Conservation (phyloP, 371 early-diverging fungal genomes). For the Saksenaea oblongispora region DNA sequence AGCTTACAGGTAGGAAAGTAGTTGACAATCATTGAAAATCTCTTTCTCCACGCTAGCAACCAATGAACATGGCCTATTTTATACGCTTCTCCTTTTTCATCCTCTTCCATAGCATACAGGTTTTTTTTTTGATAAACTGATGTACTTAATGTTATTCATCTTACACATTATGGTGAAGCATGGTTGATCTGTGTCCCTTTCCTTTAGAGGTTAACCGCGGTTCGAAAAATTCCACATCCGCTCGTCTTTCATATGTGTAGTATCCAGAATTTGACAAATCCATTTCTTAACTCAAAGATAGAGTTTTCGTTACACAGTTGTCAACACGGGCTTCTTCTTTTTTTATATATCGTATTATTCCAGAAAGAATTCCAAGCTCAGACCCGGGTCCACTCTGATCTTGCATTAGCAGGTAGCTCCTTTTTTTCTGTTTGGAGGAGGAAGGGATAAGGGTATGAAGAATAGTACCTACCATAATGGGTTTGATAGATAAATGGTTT, state of each 20-base stretch:
- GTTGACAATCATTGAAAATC: not conserved
- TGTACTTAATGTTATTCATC: not conserved
- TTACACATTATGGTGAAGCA: not conserved
- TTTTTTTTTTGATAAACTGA: not conserved
- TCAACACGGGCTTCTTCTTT: not conserved
- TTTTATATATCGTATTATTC: not conserved
- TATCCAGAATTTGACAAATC: not conserved
- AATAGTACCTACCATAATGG: not conserved
- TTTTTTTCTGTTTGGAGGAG: not conserved
- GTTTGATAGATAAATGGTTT: not conserved
- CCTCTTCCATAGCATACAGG: not conserved
- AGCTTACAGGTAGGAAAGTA: not conserved
- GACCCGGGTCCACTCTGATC: not conserved
- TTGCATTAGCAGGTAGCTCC: slow-evolving; percentile 1
- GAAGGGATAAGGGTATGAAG: not conserved
- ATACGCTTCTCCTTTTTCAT: not conserved
- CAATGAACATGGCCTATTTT: not conserved
- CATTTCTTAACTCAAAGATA: not conserved
- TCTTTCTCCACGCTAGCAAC: not conserved
- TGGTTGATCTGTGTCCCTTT: slow-evolving; percentile 1
- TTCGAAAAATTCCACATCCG: not conserved
- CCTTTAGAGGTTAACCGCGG: not conserved
- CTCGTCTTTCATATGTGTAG: not conserved
- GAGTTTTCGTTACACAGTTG: slow-evolving; percentile 1
- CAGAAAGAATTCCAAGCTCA: not conserved